phyloP scores from a whole-genome alignment of 2,329 filamentous ascomycete genomes.

The Coniochaeta prunicola region DNA sequence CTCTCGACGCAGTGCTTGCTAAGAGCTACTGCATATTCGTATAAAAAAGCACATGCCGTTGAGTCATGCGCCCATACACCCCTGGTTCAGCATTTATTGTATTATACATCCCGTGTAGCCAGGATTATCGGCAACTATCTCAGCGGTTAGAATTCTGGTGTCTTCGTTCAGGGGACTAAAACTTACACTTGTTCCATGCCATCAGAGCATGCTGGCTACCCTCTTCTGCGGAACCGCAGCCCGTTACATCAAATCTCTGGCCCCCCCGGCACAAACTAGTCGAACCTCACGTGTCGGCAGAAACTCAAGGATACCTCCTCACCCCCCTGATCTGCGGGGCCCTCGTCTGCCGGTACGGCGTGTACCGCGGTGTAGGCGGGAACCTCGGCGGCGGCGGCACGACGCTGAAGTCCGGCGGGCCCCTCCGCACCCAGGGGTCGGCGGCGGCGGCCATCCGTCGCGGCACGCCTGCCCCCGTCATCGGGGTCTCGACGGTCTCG shows the following conservation, averaged over 20 bases:
- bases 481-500: not conserved
- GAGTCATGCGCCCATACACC: not conserved
- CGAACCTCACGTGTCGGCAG: not conserved
- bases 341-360: slow-evolving; percentile 10
- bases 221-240: not conserved
- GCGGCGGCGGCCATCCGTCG: not conserved
- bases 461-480: not conserved
- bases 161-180: not conserved
- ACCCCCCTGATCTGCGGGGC: slow-evolving; percentile 11
- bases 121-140: not conserved
- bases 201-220: not conserved
- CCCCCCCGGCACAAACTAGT: not conserved
- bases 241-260: not conserved
- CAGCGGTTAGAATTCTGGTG: not conserved
- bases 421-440: not conserved
- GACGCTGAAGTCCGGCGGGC: slow-evolving; percentile 4
- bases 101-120: no score
- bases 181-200: not conserved
- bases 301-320: slow-evolving; percentile 7
- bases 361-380: slow-evolving; percentile 11
- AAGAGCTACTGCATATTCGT: not conserved
- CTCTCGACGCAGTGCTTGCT: not conserved
- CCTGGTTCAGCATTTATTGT: no score
- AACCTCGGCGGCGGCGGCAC: slow-evolving; percentile 11
- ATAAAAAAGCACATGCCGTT: not conserved